Conservation (phyloP, 495 filamentous ascomycete species). For the Halenospora varia region DNA sequence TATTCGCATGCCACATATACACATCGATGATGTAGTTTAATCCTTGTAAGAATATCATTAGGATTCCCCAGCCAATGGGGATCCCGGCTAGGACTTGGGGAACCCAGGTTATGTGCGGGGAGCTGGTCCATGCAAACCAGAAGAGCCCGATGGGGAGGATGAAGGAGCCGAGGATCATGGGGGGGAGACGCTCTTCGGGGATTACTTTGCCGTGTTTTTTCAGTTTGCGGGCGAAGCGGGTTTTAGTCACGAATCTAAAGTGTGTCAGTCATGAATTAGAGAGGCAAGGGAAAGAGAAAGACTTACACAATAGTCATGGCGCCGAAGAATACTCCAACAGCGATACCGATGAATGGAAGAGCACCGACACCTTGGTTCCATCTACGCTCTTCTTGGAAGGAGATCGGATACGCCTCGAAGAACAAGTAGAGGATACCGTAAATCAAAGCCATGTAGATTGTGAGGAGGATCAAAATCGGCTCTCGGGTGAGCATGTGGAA, state of each 20-base stretch:
- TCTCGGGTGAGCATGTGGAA: slow-evolving; percentile 55
- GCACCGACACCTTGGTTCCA: slow-evolving; percentile 67
- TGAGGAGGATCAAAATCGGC: slow-evolving; percentile 72
- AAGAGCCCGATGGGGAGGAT: slow-evolving; percentile 43
- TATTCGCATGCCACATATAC: slow-evolving; percentile 58
- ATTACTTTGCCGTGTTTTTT: slow-evolving; percentile 47
- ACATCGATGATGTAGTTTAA: slow-evolving; percentile 59
- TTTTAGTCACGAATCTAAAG: slow-evolving; percentile 43
- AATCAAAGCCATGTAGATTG: slow-evolving; percentile 52
- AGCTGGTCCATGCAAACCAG: slow-evolving; percentile 81
- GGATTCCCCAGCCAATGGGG: slow-evolving; percentile 74
- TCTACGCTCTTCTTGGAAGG: slow-evolving; percentile 68
- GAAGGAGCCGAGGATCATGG: slow-evolving; percentile 85
- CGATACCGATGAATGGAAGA: slow-evolving; percentile 73
- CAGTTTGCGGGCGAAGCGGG: slow-evolving; percentile 48
- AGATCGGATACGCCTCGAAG: slow-evolving; percentile 70
- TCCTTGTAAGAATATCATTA: slow-evolving; percentile 24
- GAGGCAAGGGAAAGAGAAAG: slow-evolving; percentile 12
- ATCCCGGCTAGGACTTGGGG: slow-evolving; percentile 68
- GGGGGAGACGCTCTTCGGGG: slow-evolving; percentile 72
- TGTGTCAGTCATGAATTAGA: too few relatives aligned
- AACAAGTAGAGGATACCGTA: slow-evolving; percentile 58
- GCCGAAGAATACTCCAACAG: slow-evolving; percentile 60
- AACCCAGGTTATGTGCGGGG: slow-evolving; percentile 58
- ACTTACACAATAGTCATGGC: slow-evolving; percentile 57